phyloP scores from a whole-genome alignment of 768 basidiomycete genomes.

The Mycena vulgaris region DNA sequence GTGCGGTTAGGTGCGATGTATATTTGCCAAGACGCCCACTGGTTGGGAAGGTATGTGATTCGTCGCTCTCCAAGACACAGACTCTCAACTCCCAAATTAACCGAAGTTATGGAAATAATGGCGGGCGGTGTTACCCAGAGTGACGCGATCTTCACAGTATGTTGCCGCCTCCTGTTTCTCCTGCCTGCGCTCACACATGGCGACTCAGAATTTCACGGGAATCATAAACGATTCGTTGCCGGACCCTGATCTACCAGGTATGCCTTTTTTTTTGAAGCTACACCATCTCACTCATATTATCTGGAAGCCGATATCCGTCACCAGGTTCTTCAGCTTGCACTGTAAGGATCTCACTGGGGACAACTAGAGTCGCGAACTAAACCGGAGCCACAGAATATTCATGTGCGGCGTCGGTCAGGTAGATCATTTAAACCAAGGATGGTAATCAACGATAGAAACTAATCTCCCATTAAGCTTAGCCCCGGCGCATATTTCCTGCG shows the following conservation, averaged over 20 bases:
- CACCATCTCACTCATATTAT: conserved; percentile 20
- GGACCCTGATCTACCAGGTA: conserved; percentile 63
- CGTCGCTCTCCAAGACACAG: too few species aligned
- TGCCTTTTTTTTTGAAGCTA: conserved; percentile 28
- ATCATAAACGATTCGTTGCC: conserved; percentile 63
- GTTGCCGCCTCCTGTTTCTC: not conserved
- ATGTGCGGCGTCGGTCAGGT: conserved; percentile 67
- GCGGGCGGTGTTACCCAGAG: conserved; percentile 73
- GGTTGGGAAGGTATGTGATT: too few species aligned
- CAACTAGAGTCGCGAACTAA: not conserved
- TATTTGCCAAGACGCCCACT: conserved; percentile 71
- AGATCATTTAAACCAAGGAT: not conserved
- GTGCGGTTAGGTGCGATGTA: conserved; percentile 46
- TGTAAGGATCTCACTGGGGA: conserved; percentile 42
- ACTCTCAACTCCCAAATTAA: too few species aligned
- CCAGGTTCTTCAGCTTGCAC: conserved; percentile 68
- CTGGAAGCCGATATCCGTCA: conserved; percentile 64
- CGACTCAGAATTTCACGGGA: conserved; percentile 64
- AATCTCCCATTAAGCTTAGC: conserved; percentile 61
- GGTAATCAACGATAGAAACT: not conserved
- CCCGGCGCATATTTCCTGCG: conserved; percentile 82
- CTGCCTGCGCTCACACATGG: not conserved
- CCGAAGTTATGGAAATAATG: conserved; percentile 78
- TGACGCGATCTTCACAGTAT: conserved; percentile 71
- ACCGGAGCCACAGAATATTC: conserved; percentile 51